Percentiles rank a stretch among this genome's conserved stretches.
Evolutionary conservation across 2,329 filamentous ascomycete species (phyloP).

Genomic region (Penicillium freii): DNA sequence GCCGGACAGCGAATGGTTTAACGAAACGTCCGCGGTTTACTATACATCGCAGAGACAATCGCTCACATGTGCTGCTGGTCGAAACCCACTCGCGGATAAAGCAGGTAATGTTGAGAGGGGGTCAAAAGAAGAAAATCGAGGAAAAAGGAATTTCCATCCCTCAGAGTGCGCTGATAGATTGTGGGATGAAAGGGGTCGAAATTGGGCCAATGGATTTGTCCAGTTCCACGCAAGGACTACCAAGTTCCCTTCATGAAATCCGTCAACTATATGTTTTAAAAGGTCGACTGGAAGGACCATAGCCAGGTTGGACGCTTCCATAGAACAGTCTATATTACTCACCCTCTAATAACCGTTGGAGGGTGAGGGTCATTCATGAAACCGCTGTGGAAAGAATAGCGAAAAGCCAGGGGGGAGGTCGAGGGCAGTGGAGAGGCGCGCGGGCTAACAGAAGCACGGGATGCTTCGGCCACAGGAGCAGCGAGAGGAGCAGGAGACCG

Average conservation of each 20-base stretch:
- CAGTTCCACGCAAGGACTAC: slow-evolving; percentile 15
- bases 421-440: slow-evolving; percentile 20
- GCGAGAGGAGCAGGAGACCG: slow-evolving; percentile 20
- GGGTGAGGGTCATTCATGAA: slow-evolving; percentile 29
- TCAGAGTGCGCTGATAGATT: slow-evolving; percentile 22
- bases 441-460: slow-evolving; percentile 15
- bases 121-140: neutral
- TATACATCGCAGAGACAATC: slow-evolving; percentile 32
- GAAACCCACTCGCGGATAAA: slow-evolving; percentile 9
- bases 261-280: slow-evolving; percentile 18
- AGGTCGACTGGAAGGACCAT: slow-evolving; percentile 5
- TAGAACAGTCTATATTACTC: slow-evolving; percentile 22
- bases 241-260: slow-evolving; percentile 19
- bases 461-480: slow-evolving; percentile 7
- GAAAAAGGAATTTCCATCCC: neutral
- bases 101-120: neutral
- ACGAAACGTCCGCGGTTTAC: slow-evolving; percentile 37
- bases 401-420: slow-evolving; percentile 26
- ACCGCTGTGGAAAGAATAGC: slow-evolving; percentile 24
- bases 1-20: slow-evolving; percentile 6
- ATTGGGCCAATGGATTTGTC: slow-evolving; percentile 13
- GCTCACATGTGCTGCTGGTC: slow-evolving; percentile 10
- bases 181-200: slow-evolving; percentile 12
- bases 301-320: slow-evolving; percentile 16
- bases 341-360: slow-evolving; percentile 30